phyloP scores from a whole-genome alignment of 139 green algal species.

The Gonium pectorale region DNA sequence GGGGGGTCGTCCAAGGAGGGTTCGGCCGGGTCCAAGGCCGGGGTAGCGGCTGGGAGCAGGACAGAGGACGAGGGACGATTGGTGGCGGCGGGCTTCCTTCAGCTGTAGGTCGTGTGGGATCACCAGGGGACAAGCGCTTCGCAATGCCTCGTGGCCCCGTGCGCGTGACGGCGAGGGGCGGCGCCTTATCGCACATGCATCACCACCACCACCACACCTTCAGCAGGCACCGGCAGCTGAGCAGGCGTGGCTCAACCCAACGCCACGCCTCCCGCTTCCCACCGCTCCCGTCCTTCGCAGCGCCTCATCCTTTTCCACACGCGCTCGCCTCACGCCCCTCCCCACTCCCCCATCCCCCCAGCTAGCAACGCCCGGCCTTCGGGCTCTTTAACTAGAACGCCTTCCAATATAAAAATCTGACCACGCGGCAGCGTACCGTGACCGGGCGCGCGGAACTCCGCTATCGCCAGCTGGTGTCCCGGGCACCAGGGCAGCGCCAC shows the following conservation, averaged over 20 bases:
- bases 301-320: not conserved
- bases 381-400: too few species aligned
- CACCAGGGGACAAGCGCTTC: too few species aligned
- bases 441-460: conserved; percentile 2
- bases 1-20: not conserved
- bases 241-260: not conserved
- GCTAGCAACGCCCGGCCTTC: too few species aligned
- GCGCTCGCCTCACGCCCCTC: too few species aligned
- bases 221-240: too few species aligned
- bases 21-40: not conserved
- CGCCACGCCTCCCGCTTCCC: too few species aligned
- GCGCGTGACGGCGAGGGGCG: too few species aligned
- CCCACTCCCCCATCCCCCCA: not conserved
- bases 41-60: not conserved
- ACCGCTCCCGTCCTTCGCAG: not conserved
- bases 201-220: too few species aligned
- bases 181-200: too few species aligned
- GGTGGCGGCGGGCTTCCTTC: not conserved
- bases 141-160: too few species aligned
- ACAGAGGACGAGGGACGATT: not conserved
- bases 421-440: not conserved
- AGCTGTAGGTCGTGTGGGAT: not conserved
- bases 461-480: conserved; percentile 22
- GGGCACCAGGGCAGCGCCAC: conserved; percentile 40
- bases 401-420: not conserved